Conservation (phyloP, 345 rosid species). For the Turritis glabra region DNA sequence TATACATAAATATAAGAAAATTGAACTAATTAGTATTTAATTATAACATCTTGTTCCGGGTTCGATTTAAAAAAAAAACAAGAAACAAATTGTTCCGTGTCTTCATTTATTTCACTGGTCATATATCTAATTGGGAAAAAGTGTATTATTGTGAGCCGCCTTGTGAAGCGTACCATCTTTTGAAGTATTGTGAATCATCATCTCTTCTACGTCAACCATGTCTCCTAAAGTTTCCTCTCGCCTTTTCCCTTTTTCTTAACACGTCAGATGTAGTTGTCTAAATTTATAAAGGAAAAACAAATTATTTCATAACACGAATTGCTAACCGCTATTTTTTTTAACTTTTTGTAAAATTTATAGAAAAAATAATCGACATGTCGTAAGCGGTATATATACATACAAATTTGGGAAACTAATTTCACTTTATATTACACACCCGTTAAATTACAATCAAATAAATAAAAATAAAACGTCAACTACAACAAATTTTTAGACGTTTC, state of each 20-base stretch:
- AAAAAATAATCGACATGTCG: too few species aligned
- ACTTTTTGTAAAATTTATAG: too few species aligned
- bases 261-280: background rate
- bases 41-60: background rate
- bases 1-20: background rate
- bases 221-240: slow-evolving; percentile 18
- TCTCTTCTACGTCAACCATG: slow-evolving; percentile 38
- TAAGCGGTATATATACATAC: too few species aligned
- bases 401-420: background rate
- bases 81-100: background rate
- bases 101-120: slow-evolving; percentile 3
- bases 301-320: too few species aligned
- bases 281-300: background rate
- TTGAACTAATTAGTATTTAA: background rate
- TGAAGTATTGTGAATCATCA: slow-evolving; percentile 23
- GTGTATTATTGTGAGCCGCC: background rate
- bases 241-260: background rate
- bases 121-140: background rate
- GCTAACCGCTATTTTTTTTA: too few species aligned
- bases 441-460: too few species aligned
- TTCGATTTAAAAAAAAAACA: background rate
- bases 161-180: slow-evolving; percentile 31
- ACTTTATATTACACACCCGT: background rate
- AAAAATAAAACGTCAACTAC: background rate
- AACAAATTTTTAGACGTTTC: background rate